Percentiles rank a stretch among this genome's conserved stretches.
phyloP scores from a whole-genome alignment of 1,284 basidiomycete species.

The Apiotrichum sp. region DNA sequence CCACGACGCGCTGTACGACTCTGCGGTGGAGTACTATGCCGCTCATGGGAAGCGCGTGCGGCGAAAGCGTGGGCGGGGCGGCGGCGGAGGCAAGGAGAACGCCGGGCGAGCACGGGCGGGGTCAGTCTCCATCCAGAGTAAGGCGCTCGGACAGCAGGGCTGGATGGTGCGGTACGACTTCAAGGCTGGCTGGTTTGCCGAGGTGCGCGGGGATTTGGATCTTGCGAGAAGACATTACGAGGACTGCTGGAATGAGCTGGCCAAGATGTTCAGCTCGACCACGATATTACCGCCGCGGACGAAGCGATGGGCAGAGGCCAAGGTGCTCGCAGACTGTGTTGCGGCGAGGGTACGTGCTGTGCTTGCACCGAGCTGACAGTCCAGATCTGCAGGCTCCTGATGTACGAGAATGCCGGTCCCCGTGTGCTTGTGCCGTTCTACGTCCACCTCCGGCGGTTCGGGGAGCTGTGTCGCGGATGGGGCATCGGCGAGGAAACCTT shows the following conservation, averaged over 20 bases:
- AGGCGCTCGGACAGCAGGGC: conserved; percentile 71
- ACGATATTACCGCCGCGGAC: conserved; percentile 81
- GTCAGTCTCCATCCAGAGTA: conserved; percentile 32
- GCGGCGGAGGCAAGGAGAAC: background rate
- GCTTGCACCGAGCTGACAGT: conserved; percentile 1
- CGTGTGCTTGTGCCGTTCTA: conserved; percentile 74
- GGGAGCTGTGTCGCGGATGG: conserved; percentile 85
- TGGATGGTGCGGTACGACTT: conserved; percentile 97
- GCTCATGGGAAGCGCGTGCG: conserved; percentile 84
- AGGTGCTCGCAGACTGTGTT: conserved; percentile 87
- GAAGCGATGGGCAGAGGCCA: conserved; percentile 97
- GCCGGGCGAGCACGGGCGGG: background rate
- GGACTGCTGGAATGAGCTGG: conserved; percentile 73
- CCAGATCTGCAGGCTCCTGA: conserved; percentile 76
- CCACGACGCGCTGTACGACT: conserved; percentile 78
- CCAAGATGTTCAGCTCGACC: conserved; percentile 80
- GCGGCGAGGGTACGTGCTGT: conserved; percentile 63
- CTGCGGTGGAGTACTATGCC: conserved; percentile 86
- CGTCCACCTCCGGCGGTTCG: conserved; percentile 74
- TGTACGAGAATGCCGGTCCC: conserved; percentile 77
- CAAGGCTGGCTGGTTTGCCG: conserved; percentile 93
- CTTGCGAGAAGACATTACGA: conserved; percentile 88
- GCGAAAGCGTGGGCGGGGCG: conserved; percentile 70
- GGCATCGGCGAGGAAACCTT: conserved; percentile 95
- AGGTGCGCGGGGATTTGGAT: conserved; percentile 84